Evolutionary conservation across 2,329 filamentous ascomycete genomes (phyloP), one percentile per base, ranked within the genome.

Genomic region (Aspergillus sp.): DNA sequence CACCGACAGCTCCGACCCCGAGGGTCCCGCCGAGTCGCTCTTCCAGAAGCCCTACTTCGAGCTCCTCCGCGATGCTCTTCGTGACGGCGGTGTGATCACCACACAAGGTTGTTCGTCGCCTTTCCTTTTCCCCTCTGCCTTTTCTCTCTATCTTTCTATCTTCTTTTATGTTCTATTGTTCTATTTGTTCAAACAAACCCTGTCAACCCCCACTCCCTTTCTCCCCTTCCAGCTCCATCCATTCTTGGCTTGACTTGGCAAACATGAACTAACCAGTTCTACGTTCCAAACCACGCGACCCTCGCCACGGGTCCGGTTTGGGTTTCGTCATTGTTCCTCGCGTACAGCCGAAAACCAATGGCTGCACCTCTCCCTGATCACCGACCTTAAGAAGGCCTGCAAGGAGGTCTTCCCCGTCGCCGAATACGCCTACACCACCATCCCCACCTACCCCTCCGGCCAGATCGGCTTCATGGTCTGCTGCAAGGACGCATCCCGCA

Each of bases 391-490:
- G 85, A 92, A 96, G 83, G 84, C 91, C 71, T 96, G 93, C 88
- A 88, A 88, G 75, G 88, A 94, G 76, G 89, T 99, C 75, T 99
- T 99, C 87, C 92, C 94, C 60, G 89, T 90, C 58, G 94, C 89
- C 74, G 94, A 99, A 80, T 99, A 97, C 79, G 94, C 89, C 66
- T 99, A 96, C 84, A 97, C 76, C 69, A 97, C 93, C 67, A 99
- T 99, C 76, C 94, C 94, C 54, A 99, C 94, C 71, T 99, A 99
- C 82, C 94, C 94, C 62, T 95, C 90, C 52, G 94, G 94, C 72
- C 94, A 99, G 81, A 99, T 99, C 69, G 94, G 94, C 72, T 99
- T 99, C 87, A 96, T 99, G 92, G 90, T 99, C 71, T 97, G 94
- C 86, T 89, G 83, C 87, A 97, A 99, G 85, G 93, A 97, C 72